Base-by-base conservation (phyloP, 306 rosid species). In the Mimosa bimucronata region DNA sequence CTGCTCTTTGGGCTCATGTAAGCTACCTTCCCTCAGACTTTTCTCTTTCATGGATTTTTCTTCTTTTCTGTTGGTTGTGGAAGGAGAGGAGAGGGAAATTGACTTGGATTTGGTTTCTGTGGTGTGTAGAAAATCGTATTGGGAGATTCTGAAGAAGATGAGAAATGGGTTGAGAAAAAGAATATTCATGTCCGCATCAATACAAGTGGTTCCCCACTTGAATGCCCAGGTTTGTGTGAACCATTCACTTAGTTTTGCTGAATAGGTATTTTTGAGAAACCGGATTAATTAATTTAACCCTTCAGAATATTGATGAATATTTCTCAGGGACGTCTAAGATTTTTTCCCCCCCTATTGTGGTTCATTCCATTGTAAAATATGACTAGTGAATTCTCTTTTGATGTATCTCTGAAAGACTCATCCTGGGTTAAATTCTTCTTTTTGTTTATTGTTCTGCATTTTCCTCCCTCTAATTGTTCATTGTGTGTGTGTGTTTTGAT, bases 1-100 rank as follows among this genome's bases (percentile, higher is more conserved):
- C 98, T 29, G 97, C 97, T 64, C 71, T 91, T 65, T 83, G 89
- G 92, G 94, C 94, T 66, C 95, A 91, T 58, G 98, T 94, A 19
- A 55, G 86, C 41, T 18, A 23, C 16, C 76, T 71, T n/a, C 40
- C 10, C 3, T 6, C 34, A 48, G 25, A 58, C 29, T 64, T 65
- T 68, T 29, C 70, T 29, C 34, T 7, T 15, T 58, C 15, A 2
- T 65, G 31, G 34, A 3, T 16, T 48, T 3, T 12, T 62, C 2
- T 18, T 31, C 1, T 28, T 0, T 41, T 44, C 46, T 0, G 9
- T 70, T 37, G 0, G 21, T 7, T 9, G 42, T 48, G 52, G 28
- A 44, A 64, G 37, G 50, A 53, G 25, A n/a, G 77, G 34, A 42
- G 50, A 28, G 12, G 4, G 79, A 71, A 30, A 76, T 69, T 86